Percentiles rank a stretch among this genome's conserved stretches.
These are phyloP conservation scores for Graphiopsis chlorocephala DNA, from an alignment of 2,329 filamentous ascomycete genomes.

Conservation along the genomic window DNA sequence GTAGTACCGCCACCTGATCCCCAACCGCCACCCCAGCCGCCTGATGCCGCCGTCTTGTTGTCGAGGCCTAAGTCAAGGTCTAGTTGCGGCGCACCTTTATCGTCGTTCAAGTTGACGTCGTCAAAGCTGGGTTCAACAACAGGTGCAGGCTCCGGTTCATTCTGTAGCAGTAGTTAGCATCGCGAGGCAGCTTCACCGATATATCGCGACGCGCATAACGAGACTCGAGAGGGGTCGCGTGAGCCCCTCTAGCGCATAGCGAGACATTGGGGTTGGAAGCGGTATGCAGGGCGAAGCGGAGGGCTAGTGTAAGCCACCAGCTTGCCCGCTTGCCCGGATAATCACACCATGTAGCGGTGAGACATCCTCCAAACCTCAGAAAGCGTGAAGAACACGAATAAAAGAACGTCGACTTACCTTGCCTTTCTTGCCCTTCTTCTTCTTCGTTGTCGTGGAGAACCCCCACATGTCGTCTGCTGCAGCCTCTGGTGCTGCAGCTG, in stretches of 20 bases:
- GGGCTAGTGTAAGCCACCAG: conserved; percentile 9
- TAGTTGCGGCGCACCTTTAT: conserved; percentile 44
- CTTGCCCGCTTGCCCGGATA: conserved; percentile 14
- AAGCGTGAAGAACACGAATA: conserved; percentile 14
- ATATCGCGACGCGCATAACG: conserved; percentile 3
- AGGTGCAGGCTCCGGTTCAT: conserved; percentile 27
- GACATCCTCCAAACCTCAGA: conserved; percentile 3
- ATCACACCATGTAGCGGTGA: conserved; percentile 16
- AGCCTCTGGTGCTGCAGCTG: conserved; percentile 17
- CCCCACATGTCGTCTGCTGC: conserved; percentile 27
- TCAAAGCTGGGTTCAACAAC: conserved; percentile 44
- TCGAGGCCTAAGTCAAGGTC: conserved; percentile 44
- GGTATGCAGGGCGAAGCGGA: conserved; percentile 12
- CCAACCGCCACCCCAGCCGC: conserved; percentile 36
- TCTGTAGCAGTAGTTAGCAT: conserved; percentile 19
- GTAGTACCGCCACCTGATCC: conserved; percentile 24
- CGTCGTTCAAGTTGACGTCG: conserved; percentile 47
- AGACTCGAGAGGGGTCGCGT: conserved; percentile 15
- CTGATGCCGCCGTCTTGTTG: conserved; percentile 29
- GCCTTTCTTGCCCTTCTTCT: conserved; percentile 36
- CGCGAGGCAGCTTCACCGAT: conserved; percentile 3
- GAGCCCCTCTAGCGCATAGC: conserved; percentile 12
- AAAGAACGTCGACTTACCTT: conserved; percentile 30
- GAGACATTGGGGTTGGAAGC: conserved; percentile 7
- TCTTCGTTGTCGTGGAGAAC: conserved; percentile 23